Evolutionary conservation across 129 eudicot genomes (phyloP).

Genomic region (Logfia minima): DNA sequence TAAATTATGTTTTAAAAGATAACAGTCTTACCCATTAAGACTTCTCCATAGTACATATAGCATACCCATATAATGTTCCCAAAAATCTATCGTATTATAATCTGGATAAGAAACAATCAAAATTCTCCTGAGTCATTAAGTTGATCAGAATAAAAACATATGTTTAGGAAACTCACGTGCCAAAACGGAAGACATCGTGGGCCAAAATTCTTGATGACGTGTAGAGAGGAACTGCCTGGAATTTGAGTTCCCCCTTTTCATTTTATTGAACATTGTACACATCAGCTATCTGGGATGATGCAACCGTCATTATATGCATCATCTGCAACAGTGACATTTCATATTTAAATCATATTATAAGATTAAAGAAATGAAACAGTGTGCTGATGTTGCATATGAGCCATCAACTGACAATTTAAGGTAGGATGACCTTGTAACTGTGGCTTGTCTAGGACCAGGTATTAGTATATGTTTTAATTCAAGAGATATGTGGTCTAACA

Average conservation of each 20-base stretch:
- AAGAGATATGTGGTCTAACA: slow-evolving; percentile 4
- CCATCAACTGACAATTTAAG: slow-evolving; percentile 21
- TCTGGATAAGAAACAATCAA: neutral
- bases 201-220: slow-evolving; percentile 14
- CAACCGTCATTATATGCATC: slow-evolving; percentile 17
- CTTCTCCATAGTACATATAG: neutral
- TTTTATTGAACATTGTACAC: slow-evolving; percentile 6
- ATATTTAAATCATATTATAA: slow-evolving; percentile 21
- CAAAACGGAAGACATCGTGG: neutral
- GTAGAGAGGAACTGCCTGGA: slow-evolving; percentile 18
- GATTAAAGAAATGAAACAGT: slow-evolving; percentile 8
- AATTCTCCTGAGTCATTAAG: slow-evolving; percentile 1
- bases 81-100: neutral
- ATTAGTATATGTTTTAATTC: slow-evolving; percentile 5
- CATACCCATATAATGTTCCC: neutral
- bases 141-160: slow-evolving; percentile 1
- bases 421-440: slow-evolving; percentile 22
- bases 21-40: slow-evolving; percentile 10
- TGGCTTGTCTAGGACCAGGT: slow-evolving; percentile 23
- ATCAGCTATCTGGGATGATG: slow-evolving; percentile 13
- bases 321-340: neutral
- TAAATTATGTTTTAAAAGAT: neutral
- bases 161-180: neutral
- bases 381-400: slow-evolving; percentile 12
- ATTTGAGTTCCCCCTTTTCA: neutral